A percentile compares a stretch with the other conserved stretches of the same genome.
phyloP scores from a whole-genome alignment of 73 alveolate genomes.

The Paramecium sexaurelia region DNA sequence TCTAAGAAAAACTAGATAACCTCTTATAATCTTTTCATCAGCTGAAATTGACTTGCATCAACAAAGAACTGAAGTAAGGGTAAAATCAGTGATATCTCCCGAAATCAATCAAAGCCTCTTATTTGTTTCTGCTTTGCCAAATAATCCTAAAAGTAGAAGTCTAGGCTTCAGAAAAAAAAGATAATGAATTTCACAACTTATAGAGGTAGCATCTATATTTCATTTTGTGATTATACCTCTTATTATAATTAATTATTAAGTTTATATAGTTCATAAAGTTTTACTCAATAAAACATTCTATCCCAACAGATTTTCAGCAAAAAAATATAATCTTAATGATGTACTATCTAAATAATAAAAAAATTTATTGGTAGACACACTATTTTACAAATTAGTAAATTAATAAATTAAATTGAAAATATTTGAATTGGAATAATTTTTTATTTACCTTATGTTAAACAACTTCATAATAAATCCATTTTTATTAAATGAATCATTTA shows the following conservation, averaged over 20 bases:
- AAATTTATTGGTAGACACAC: no score
- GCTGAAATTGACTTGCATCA: neutral
- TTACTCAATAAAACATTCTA: neutral
- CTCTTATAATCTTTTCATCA: neutral
- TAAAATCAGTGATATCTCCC: neutral
- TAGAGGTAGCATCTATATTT: neutral
- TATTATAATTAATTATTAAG: neutral
- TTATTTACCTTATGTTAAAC: no score
- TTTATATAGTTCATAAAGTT: neutral
- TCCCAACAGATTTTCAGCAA: neutral
- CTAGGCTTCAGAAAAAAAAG: neutral
- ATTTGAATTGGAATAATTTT: no score
- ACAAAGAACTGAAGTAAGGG: neutral
- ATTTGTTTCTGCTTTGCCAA: neutral
- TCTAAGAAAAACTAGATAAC: slow-evolving; percentile 28
- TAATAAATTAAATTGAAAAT: no score
- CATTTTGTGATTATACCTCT: neutral
- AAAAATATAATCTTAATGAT: no score
- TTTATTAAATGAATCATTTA: no score
- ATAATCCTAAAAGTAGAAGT: neutral
- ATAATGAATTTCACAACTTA: neutral
- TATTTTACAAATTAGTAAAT: no score
- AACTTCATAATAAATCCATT: no score
- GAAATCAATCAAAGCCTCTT: neutral
- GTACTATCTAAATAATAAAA: no score